Base-by-base conservation (phyloP, 768 basidiomycete genomes). In the Amanita exitialis region DNA sequence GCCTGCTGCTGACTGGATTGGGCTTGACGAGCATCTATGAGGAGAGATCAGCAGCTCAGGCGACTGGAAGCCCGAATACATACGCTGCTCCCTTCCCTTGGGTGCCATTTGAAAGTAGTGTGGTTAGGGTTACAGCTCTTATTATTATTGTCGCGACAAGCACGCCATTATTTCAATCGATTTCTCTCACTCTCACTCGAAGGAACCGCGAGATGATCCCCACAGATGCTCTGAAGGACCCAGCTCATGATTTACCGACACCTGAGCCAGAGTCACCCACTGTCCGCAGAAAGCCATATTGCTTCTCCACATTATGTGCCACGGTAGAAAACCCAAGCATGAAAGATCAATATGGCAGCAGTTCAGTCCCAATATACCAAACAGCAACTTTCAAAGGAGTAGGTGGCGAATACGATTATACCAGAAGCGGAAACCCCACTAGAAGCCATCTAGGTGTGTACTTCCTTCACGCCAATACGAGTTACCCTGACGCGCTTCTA, bases 301-400 rank as follows among this genome's bases (percentile, higher is more conserved):
- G 80, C n/a, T 90, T 92, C 65, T 86, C 88, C n/a, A 92, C 90
- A 13, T 71, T 90, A 52, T 91, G 90, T 54, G 92, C 88, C 20
- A 93, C 90, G 4, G 90, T 95, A 52, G 92, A 95, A 60, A 90
- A 90, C 57, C 91, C 91, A 0, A 76, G 77, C 50, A 86, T 85
- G 69, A 94, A 95, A 66, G 95, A 99, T 69, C 95, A 97, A 69
- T 86, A 93, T 64, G 93, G 93, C 16, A 83, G 90, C 53, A 91
- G 88, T 58, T 87, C 86, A 6, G 91, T 97, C 1, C 96, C 96
- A 18, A 98, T 99, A 67, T 99, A 98, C 69, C 96, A 98, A 70
- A 87, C 92, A 1, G 82, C 96, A 6, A 99, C 96, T 0, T 98
- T 99, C 80, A 98, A 98, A 70, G 96, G 95, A 42, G 71, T 95